phyloP scores from a whole-genome alignment of 495 filamentous ascomycete genomes.

The Neurospora sp. region DNA sequence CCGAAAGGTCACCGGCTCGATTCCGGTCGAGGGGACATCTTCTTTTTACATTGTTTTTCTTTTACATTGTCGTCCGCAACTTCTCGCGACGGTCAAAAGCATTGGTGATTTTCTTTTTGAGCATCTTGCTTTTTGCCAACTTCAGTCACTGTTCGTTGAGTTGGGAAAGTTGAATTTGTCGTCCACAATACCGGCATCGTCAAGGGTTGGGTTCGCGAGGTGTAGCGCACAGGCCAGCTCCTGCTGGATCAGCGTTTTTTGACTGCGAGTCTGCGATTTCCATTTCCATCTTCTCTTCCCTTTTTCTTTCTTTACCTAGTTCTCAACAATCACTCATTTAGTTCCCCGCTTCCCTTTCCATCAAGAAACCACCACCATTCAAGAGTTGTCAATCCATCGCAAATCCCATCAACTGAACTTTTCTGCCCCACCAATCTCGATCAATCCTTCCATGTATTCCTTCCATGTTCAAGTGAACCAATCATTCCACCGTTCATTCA shows the following conservation, averaged over 20 bases:
- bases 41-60: not conserved
- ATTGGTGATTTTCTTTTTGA: not conserved
- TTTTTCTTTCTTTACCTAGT: too few species aligned
- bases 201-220: not conserved
- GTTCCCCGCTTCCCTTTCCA: not conserved
- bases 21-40: not conserved
- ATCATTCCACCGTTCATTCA: not conserved
- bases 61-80: not conserved
- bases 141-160: not conserved
- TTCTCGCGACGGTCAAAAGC: not conserved
- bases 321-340: not conserved
- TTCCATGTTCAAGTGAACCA: not conserved
- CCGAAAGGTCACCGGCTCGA: not conserved
- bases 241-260: not conserved
- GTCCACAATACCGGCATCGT: not conserved
- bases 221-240: not conserved
- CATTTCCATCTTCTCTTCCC: not conserved
- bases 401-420: not conserved
- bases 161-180: not conserved
- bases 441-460: not conserved
- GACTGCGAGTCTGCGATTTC: too few species aligned
- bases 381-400: not conserved
- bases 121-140: not conserved
- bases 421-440: not conserved
- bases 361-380: not conserved